Conservation (phyloP, 495 filamentous ascomycete genomes). For the Jackrogersella minutella region DNA sequence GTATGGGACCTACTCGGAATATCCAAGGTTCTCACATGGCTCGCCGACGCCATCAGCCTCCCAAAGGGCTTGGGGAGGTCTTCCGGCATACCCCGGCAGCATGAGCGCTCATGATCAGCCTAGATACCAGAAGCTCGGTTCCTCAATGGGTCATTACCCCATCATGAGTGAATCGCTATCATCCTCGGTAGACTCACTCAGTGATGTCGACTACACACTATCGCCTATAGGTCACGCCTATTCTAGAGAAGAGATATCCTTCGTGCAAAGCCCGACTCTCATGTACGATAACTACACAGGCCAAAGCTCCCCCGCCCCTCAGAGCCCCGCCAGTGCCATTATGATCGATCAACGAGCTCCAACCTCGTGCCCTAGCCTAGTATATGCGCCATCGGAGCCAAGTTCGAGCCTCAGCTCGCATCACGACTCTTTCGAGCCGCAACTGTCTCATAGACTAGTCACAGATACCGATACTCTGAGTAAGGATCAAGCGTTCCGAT, state of each 20-base stretch:
- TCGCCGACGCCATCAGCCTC: slow-evolving; percentile 45
- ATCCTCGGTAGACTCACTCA: slow-evolving; percentile 60
- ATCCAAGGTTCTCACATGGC: slow-evolving; percentile 45
- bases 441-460: slow-evolving; percentile 54
- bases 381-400: slow-evolving; percentile 57
- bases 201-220: slow-evolving; percentile 61
- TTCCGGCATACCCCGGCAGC: slow-evolving; percentile 39
- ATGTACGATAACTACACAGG: slow-evolving; percentile 60
- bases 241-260: slow-evolving; percentile 58
- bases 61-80: slow-evolving; percentile 39
- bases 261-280: slow-evolving; percentile 59
- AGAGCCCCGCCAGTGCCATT: slow-evolving; percentile 60
- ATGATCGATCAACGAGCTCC: slow-evolving; percentile 61
- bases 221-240: slow-evolving; percentile 61
- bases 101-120: slow-evolving; percentile 37
- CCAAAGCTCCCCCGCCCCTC: slow-evolving; percentile 56
- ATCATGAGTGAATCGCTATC: slow-evolving; percentile 55
- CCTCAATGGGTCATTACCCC: slow-evolving; percentile 39
- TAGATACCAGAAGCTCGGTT: slow-evolving; percentile 42
- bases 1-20: slow-evolving; percentile 49
- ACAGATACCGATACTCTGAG: slow-evolving; percentile 57
- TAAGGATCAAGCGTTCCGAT: slow-evolving; percentile 49
- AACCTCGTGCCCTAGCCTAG: slow-evolving; percentile 60
- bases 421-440: slow-evolving; percentile 54
- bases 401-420: slow-evolving; percentile 58